These are phyloP conservation scores for Amoeboaphelidium protococcarum DNA, from an alignment of 371 early-diverging fungal genomes.

Conservation along the genomic window DNA sequence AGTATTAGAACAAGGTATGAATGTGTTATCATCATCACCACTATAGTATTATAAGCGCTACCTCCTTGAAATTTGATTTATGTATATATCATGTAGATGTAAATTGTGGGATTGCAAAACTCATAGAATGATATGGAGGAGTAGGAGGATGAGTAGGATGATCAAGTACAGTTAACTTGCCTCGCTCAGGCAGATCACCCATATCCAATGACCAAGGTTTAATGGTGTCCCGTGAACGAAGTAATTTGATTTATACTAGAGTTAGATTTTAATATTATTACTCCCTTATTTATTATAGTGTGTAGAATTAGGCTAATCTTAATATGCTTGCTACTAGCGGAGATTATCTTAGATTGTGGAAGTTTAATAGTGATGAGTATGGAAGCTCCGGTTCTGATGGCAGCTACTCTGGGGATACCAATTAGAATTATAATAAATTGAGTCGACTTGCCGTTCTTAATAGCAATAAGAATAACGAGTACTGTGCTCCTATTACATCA, in stretches of 20 bases:
- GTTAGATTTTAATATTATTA: neutral
- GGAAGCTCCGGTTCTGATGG: constrained; percentile 7
- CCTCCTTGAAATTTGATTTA: no score
- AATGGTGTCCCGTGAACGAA: constrained; percentile 60
- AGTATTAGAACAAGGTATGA: neutral
- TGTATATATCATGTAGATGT: no score
- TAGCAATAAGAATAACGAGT: neutral
- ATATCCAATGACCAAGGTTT: constrained; percentile 65
- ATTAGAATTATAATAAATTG: constrained; percentile 18
- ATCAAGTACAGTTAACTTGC: neutral
- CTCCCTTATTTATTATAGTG: constrained; percentile 1
- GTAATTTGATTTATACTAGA: neutral
- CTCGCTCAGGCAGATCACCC: constrained; percentile 48
- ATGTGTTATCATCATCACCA: no score
- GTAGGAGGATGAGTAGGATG: no score
- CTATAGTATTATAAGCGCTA: no score
- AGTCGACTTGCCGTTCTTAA: constrained; percentile 4
- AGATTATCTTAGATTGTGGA: constrained; percentile 65
- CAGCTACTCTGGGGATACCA: constrained; percentile 13
- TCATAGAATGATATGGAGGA: no score
- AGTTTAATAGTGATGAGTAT: constrained; percentile 25
- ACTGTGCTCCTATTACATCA: neutral
- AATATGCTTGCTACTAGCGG: constrained; percentile 67
- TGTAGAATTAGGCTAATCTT: constrained; percentile 6
- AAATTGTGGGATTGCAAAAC: no score